These are phyloP conservation scores for Amauroascus niger DNA, from an alignment of 2,329 filamentous ascomycete species.

Conservation along the genomic window DNA sequence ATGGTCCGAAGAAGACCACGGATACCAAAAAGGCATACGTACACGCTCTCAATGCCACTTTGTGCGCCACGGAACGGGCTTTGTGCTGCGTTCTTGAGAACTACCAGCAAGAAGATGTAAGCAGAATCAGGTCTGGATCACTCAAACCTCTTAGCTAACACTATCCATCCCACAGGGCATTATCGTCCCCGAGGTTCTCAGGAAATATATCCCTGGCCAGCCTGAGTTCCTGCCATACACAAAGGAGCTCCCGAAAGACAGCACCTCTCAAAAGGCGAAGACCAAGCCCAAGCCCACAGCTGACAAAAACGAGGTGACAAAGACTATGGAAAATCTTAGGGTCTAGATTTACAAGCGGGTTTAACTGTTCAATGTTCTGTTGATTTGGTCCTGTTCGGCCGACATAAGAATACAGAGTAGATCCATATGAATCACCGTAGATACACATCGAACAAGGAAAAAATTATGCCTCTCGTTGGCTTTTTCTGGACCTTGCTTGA, in stretches of 20 bases:
- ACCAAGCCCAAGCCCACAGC: constrained; percentile 27
- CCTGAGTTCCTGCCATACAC: constrained; percentile 83
- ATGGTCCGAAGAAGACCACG: constrained; percentile 75
- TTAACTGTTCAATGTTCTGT: not conserved
- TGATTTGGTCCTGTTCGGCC: not conserved
- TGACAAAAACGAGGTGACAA: constrained; percentile 28
- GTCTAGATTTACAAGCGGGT: constrained; percentile 23
- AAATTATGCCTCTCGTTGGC: no score
- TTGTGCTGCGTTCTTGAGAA: constrained; percentile 95
- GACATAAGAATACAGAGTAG: not conserved
- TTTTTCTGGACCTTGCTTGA: not conserved
- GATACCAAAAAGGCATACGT: constrained; percentile 87
- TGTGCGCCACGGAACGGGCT: constrained; percentile 84
- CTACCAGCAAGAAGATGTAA: constrained; percentile 79
- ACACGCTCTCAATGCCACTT: constrained; percentile 80
- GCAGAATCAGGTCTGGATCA: constrained; percentile 22
- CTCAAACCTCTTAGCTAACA: not conserved
- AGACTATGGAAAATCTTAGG: constrained; percentile 36
- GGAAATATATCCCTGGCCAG: constrained; percentile 81
- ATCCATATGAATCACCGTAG: not conserved
- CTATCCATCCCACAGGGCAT: constrained; percentile 49
- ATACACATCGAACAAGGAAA: not conserved
- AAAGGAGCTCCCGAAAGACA: constrained; percentile 73
- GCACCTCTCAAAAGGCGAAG: constrained; percentile 51
- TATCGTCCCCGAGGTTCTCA: constrained; percentile 68